These are phyloP conservation scores for Rhizopogon sp. DNA, from an alignment of 768 basidiomycete genomes.

Conservation along the genomic window DNA sequence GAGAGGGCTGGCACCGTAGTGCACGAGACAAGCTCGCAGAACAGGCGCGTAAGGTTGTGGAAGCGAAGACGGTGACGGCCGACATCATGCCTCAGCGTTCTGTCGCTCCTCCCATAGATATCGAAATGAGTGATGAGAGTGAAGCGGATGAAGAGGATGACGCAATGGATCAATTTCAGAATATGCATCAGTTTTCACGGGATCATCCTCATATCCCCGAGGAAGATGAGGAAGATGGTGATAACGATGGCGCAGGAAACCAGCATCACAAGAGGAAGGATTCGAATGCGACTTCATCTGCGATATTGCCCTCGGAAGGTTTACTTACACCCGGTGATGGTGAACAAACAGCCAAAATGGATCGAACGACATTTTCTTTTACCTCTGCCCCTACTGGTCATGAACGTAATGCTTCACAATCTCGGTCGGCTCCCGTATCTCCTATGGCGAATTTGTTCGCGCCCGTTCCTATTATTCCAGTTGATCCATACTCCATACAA, in stretches of 20 bases:
- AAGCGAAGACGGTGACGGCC: slow-evolving; percentile 34
- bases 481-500: slow-evolving; percentile 16
- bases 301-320: slow-evolving; percentile 21
- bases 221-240: slow-evolving; percentile 60
- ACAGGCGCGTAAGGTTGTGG: slow-evolving; percentile 58
- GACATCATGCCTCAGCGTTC: slow-evolving; percentile 40
- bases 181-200: slow-evolving; percentile 32
- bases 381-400: background rate
- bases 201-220: slow-evolving; percentile 63
- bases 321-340: slow-evolving; percentile 2
- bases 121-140: slow-evolving; percentile 78
- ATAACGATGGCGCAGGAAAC: slow-evolving; percentile 18
- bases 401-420: slow-evolving; percentile 10
- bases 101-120: slow-evolving; percentile 60
- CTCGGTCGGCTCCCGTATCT: slow-evolving; percentile 22
- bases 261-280: slow-evolving; percentile 14
- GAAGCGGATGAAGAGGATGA: slow-evolving; percentile 58
- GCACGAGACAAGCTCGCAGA: slow-evolving; percentile 65
- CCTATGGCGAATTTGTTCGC: slow-evolving; percentile 17
- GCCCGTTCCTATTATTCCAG: slow-evolving; percentile 19
- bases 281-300: slow-evolving; percentile 29
- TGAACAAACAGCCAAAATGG: slow-evolving; percentile 12
- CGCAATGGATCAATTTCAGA: slow-evolving; percentile 29
- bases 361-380: slow-evolving; percentile 10
- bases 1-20: slow-evolving; percentile 61